phyloP scores from a whole-genome alignment of 441 rosid genomes.

The Populus hybrid region DNA sequence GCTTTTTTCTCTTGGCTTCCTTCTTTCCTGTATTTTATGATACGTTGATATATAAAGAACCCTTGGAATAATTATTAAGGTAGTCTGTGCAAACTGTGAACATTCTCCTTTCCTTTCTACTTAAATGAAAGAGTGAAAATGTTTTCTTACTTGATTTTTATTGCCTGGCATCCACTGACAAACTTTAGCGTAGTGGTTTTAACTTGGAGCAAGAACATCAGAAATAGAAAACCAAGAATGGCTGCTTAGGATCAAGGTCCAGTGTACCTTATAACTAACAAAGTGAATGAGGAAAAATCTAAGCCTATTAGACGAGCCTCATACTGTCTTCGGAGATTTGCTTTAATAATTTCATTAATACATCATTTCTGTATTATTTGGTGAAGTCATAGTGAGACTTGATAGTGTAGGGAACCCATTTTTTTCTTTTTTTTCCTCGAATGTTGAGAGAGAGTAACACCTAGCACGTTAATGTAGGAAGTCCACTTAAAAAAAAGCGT shows the following conservation, averaged over 20 bases:
- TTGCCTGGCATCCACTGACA: neutral
- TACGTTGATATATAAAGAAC: neutral
- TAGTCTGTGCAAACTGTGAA: neutral
- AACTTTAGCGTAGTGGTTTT: neutral
- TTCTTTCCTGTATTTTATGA: constrained; percentile 18
- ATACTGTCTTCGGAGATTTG: too few species aligned
- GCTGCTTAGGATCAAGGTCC: too few species aligned
- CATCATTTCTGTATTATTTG: neutral
- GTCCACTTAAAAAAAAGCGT: constrained; percentile 10
- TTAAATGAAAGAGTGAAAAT: neutral
- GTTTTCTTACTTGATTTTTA: neutral
- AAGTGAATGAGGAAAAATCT: too few species aligned
- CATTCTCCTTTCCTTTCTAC: neutral
- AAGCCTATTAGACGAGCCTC: too few species aligned
- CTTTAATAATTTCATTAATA: too few species aligned
- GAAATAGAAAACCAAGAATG: neutral
- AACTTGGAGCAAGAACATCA: too few species aligned
- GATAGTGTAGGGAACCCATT: neutral
- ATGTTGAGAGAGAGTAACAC: neutral
- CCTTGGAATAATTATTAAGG: neutral
- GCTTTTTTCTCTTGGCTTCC: constrained; percentile 14
- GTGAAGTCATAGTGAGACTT: neutral
- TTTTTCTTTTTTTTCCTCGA: neutral
- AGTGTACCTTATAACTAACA: too few species aligned
- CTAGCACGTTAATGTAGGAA: neutral